phyloP scores from a whole-genome alignment of 2,329 filamentous ascomycete genomes.

The Cryoendolithus antarcticus region DNA sequence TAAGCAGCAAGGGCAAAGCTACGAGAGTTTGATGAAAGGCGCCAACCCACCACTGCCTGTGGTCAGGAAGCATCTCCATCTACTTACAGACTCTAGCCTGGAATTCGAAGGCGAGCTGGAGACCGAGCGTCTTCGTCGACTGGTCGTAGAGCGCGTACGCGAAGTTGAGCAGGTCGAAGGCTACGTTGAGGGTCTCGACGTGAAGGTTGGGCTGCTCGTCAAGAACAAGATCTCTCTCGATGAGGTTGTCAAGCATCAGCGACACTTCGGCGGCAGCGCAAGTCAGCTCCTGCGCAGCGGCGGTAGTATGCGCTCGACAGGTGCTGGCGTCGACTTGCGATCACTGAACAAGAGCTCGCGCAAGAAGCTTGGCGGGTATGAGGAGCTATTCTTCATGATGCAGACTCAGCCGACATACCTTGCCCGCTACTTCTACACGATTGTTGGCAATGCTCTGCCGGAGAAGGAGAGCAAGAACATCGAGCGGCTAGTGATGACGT shows the following conservation, averaged over 20 bases:
- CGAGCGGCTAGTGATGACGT: constrained; percentile 86
- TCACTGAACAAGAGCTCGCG: constrained; percentile 93
- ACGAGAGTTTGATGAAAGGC: constrained; percentile 89
- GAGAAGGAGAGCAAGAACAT: constrained; percentile 91
- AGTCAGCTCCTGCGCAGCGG: constrained; percentile 20
- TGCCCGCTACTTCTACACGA: constrained; percentile 69
- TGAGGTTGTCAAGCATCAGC: constrained; percentile 93
- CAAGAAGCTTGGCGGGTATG: constrained; percentile 91
- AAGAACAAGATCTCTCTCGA: constrained; percentile 99
- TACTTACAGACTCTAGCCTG: constrained; percentile 95
- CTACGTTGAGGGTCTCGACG: constrained; percentile 95
- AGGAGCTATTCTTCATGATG: constrained; percentile 92
- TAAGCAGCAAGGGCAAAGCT: constrained; percentile 92
- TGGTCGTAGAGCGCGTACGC: constrained; percentile 90
- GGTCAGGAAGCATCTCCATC: constrained; percentile 94
- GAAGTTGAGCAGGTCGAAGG: constrained; percentile 96
- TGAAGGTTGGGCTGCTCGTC: constrained; percentile 94
- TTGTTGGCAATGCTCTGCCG: constrained; percentile 70
- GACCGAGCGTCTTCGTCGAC: constrained; percentile 88
- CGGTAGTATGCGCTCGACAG: constrained; percentile 44
- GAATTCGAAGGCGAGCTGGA: constrained; percentile 98
- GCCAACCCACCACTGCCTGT: constrained; percentile 96
- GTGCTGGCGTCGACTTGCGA: constrained; percentile 81
- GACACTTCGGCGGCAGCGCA: constrained; percentile 67
- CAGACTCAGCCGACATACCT: constrained; percentile 96